Evolutionary conservation across 192 early-diverging fungal species (phyloP).

Genomic region (Podila epicladia): DNA sequence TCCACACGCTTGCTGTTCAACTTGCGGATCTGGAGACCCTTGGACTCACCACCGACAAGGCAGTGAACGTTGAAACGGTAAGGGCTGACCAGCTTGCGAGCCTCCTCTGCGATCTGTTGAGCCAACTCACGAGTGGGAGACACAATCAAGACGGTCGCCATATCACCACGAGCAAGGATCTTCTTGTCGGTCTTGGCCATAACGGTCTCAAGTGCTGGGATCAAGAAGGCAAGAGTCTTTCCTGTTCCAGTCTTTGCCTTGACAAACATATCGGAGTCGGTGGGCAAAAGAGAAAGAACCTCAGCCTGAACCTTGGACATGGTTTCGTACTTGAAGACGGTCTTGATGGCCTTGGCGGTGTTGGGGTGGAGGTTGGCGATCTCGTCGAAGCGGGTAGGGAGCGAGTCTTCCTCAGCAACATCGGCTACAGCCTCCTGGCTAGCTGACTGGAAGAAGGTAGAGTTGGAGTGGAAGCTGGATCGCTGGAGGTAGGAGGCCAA

Average conservation of each 20-base stretch:
- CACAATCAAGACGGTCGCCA: slow-evolving; percentile 77
- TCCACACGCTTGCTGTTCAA: slow-evolving; percentile 70
- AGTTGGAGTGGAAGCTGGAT: slow-evolving; percentile 29
- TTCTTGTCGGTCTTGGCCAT: slow-evolving; percentile 56
- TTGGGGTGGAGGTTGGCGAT: slow-evolving; percentile 55
- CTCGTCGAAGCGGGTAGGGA: slow-evolving; percentile 64
- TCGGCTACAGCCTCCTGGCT: slow-evolving; percentile 13
- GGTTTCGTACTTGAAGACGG: slow-evolving; percentile 75
- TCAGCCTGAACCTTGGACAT: slow-evolving; percentile 89
- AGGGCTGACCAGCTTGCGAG: slow-evolving; percentile 66
- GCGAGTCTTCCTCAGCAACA: slow-evolving; percentile 40
- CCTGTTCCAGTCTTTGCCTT: slow-evolving; percentile 98
- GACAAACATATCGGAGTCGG: slow-evolving; percentile 85
- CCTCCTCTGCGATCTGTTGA: slow-evolving; percentile 84
- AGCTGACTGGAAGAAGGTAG: slow-evolving; percentile 12
- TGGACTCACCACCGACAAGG: slow-evolving; percentile 82
- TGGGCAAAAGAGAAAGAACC: slow-evolving; percentile 78
- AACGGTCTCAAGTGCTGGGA: slow-evolving; percentile 85
- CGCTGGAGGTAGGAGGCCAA: slow-evolving; percentile 30
- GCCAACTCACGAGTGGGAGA: slow-evolving; percentile 95
- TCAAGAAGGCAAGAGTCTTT: slow-evolving; percentile 95
- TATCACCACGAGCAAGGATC: slow-evolving; percentile 52
- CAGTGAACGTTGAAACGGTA: slow-evolving; percentile 73
- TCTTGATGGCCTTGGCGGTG: slow-evolving; percentile 66
- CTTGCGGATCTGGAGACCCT: slow-evolving; percentile 58